Evolutionary conservation across 1,284 basidiomycete species (phyloP), one percentile per base, ranked within the genome.

Genomic region (Naganishia albida): DNA sequence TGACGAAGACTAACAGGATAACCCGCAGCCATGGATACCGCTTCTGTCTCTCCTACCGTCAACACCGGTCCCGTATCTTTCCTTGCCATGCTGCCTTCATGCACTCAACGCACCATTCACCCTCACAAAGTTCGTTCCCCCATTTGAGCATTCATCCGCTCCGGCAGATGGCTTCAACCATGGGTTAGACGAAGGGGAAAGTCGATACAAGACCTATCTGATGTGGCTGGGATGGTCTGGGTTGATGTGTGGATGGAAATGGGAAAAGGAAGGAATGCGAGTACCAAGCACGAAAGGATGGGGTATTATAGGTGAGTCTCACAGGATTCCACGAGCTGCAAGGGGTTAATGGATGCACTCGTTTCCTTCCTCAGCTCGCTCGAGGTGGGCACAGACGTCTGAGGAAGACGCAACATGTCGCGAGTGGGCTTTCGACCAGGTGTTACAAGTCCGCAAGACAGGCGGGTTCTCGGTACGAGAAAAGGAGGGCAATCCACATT

Each of bases 241-340:
- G 57, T 73, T 85, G 60, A 79, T 85, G 71, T 88, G 86, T 71
- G 94, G 94, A 0, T 98, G 93, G 90, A 80, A 85, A 62, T 83
- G 92, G 8, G 93, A 97, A 75, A 86, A 87, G 68, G 94, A 98
- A 75, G 85, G 83, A 34, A 77, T 98, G 66, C 82, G 95, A 51
- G 94, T 98, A 20, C 94, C 94, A 0, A 91, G 88, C 75, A 96
- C 94, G 30, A 85, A 91, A 67, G 93, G 93, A 73, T 96, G 93
- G 91, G 90, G 88, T 1, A 84, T 96, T 52, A 78, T 95, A 38
- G 93, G 92, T 88, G 67, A 56, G 85, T 83, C 26, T 30, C 7
- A 16, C 15, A 16, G 23, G 16, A n/a, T 10, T 12, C 15, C 42
- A 13, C 25, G 10, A 3, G 7, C 3, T 4, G 3, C 12, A 25